These are phyloP conservation scores for Talaromyces rugulosus DNA, from an alignment of 2,329 filamentous ascomycete genomes.

Conservation along the genomic window DNA sequence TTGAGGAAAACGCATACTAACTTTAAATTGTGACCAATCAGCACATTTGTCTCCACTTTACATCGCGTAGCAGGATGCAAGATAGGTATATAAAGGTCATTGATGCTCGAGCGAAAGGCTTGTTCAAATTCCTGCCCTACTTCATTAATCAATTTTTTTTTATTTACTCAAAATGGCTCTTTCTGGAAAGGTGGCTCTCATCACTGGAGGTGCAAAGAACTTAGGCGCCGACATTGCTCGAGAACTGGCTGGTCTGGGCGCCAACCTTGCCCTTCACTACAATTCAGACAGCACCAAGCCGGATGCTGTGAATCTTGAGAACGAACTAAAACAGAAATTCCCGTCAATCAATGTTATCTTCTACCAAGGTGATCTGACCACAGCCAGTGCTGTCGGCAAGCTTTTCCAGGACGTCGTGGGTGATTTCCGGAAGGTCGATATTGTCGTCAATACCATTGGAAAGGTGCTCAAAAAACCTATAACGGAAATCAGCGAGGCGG, in stretches of 20 bases:
- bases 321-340: slow-evolving; percentile 30
- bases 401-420: slow-evolving; percentile 38
- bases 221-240: slow-evolving; percentile 38
- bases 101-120: too few species aligned
- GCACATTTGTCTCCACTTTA: too few species aligned
- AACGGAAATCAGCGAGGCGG: slow-evolving; percentile 39
- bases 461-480: slow-evolving; percentile 49
- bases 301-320: slow-evolving; percentile 31
- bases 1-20: too few species aligned
- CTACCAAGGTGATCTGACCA: slow-evolving; percentile 45
- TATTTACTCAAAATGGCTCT: too few species aligned
- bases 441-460: slow-evolving; percentile 50
- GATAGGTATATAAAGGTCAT: too few species aligned
- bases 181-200: slow-evolving; percentile 24
- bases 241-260: slow-evolving; percentile 34
- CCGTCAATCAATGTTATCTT: slow-evolving; percentile 32
- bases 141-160: too few species aligned
- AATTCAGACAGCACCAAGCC: slow-evolving; percentile 37
- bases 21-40: too few species aligned
- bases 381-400: slow-evolving; percentile 33
- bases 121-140: too few species aligned
- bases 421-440: slow-evolving; percentile 45
- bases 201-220: slow-evolving; percentile 43
- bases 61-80: too few species aligned
- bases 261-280: slow-evolving; percentile 37